Base-by-base conservation (phyloP, 148 eudicot genomes). In the Amaranthus palmeri region DNA sequence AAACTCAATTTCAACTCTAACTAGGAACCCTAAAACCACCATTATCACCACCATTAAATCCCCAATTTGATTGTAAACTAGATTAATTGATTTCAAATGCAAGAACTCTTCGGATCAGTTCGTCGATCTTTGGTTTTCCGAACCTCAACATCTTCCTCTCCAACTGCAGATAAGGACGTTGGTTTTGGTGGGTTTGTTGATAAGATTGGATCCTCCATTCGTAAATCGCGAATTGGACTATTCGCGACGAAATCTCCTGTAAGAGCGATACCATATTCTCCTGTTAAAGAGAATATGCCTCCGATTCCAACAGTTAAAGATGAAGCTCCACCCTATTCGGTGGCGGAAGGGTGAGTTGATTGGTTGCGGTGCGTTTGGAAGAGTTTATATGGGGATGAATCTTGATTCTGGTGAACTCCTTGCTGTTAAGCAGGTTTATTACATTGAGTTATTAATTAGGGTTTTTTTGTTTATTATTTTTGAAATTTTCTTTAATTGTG, bases 381-480 rank as follows among this genome's bases (percentile, higher is more conserved):
- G 91, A 75, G 96, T 90, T 80, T 88, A 90, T 61, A 92, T 90
- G 98, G 96, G 98, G 58, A 85, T 90, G 93, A 92, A 90, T 70
- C 80, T 90, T 55, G 92, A 95, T 86, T 92, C 96, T 0, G 98
- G 98, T 3, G 98, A 90, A 76, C 81, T 92, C 3, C 82, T 92
- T 43, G 98, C 96, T 55, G 86, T 92, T 17, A 92, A 92, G 70
- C 93, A 90, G 96, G 96, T 92, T 36, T 6, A 25, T 52, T 60
- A 6, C 8, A 44, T 72, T 53, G 5, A 12, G 43, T 60, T 40
- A 51, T 47, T 71, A 8, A 6, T 49, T 49, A 49, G 36, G n/a
- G 54, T 67, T 9, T 5, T 54, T 63, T 46, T 13, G 7, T 45
- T 67, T 71, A 47, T 47, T 64, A 6, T 42, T 40, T 59, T 65